phyloP scores from a whole-genome alignment of 805 yeast species.

The Candida adriatica region DNA sequence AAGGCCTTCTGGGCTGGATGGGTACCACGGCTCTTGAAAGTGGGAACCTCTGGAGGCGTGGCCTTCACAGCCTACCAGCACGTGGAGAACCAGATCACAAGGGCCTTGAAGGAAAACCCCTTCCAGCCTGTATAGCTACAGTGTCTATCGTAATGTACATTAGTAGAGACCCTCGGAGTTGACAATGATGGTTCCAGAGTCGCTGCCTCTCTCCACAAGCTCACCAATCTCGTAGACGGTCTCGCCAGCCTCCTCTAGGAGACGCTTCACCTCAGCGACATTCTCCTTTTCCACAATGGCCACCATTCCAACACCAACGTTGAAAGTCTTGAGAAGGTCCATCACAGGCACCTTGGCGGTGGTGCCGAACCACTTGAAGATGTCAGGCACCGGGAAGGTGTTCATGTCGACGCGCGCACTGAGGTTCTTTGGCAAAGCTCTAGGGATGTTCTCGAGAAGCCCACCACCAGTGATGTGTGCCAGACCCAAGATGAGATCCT shows the following conservation, averaged over 20 bases:
- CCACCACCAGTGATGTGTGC: conserved; percentile 99
- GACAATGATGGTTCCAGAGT: conserved; percentile 46
- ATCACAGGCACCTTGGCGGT: conserved; percentile 83
- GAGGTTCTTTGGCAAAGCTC: conserved; percentile 78
- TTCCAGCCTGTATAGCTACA: conserved; percentile 23
- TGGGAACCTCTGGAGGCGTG: conserved; percentile 64
- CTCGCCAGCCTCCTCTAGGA: conserved; percentile 64
- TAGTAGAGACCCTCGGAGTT: conserved; percentile 21
- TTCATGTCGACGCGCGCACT: conserved; percentile 76
- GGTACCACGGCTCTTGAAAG: conserved; percentile 63
- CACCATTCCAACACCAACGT: conserved; percentile 96
- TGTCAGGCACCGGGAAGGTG: conserved; percentile 79
- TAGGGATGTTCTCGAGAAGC: conserved; percentile 88
- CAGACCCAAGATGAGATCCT: conserved; percentile 70
- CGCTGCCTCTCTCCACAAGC: conserved; percentile 40
- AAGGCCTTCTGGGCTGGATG: conserved; percentile 50
- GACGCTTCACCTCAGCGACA: conserved; percentile 46
- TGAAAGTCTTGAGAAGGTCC: conserved; percentile 86
- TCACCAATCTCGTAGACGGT: conserved; percentile 65
- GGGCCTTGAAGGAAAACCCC: conserved; percentile 32
- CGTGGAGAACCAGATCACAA: conserved; percentile 40
- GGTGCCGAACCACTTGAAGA: conserved; percentile 90
- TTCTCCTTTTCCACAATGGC: conserved; percentile 68
- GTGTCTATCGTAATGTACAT: background rate
- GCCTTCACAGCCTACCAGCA: conserved; percentile 57